A percentile compares a stretch with the other conserved stretches of the same genome.
phyloP scores from a whole-genome alignment of 805 yeast genomes.

The Saccharomyces mikatae region DNA sequence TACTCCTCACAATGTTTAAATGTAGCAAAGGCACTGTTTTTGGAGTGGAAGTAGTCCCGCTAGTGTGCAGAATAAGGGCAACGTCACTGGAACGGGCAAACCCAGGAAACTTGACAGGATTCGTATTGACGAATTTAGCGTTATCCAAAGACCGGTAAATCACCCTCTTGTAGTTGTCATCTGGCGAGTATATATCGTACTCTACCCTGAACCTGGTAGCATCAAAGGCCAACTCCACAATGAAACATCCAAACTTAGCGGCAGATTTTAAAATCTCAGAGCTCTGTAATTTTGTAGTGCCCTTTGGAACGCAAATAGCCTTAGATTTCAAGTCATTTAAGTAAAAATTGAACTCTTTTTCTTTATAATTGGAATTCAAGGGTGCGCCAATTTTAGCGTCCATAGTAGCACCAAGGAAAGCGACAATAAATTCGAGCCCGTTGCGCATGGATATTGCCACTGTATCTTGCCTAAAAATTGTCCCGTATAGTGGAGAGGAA shows the following conservation, averaged over 20 bases:
- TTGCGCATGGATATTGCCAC: conserved; percentile 58
- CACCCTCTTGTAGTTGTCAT: conserved; percentile 19
- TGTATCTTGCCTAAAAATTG: conserved; percentile 34
- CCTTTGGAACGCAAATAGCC: conserved; percentile 51
- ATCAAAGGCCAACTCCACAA: conserved; percentile 48
- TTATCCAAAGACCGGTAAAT: conserved; percentile 21
- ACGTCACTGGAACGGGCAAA: conserved; percentile 42
- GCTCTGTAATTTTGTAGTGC: conserved; percentile 22
- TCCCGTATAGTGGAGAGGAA: conserved; percentile 35
- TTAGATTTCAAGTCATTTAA: conserved; percentile 51
- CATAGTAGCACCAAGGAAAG: conserved; percentile 50
- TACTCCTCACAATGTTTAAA: conserved; percentile 51
- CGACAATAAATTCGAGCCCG: conserved; percentile 47
- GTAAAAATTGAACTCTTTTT: conserved; percentile 56
- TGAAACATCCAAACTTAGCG: conserved; percentile 35
- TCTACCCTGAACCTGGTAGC: conserved; percentile 36
- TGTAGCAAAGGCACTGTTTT: conserved; percentile 69
- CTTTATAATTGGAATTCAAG: conserved; percentile 54
- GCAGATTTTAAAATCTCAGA: conserved; percentile 47
- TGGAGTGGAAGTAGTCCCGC: conserved; percentile 72
- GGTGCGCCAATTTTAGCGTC: conserved; percentile 60
- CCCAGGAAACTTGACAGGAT: conserved; percentile 32
- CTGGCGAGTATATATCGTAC: conserved; percentile 28
- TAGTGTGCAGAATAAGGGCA: conserved; percentile 62
- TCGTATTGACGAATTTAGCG: conserved; percentile 29